Evolutionary conservation across 2,329 filamentous ascomycete genomes (phyloP).

Genomic region (Tolypocladium nubicola): DNA sequence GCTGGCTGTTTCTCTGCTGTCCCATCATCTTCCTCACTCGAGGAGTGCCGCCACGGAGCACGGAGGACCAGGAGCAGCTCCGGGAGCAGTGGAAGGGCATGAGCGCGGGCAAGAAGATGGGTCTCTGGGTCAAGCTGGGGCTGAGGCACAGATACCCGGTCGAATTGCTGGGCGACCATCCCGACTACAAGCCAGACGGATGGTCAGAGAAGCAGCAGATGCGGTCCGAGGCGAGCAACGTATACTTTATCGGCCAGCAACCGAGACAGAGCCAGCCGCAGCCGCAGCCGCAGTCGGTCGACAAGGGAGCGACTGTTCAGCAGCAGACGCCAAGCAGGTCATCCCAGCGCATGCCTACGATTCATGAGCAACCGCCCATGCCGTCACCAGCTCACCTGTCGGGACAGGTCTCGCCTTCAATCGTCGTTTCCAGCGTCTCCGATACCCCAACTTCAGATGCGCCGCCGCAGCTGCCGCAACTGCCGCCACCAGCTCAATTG

Average conservation of each 20-base stretch:
- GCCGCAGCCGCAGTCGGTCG: background rate
- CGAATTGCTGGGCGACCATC: conserved; percentile 8
- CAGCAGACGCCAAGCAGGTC: background rate
- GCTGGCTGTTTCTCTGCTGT: conserved; percentile 13
- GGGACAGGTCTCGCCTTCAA: background rate
- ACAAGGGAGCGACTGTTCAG: background rate
- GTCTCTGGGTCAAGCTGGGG: conserved; percentile 10
- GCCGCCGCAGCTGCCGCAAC: background rate
- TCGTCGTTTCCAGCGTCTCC: background rate
- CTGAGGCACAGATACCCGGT: conserved; percentile 7
- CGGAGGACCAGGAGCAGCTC: conserved; percentile 5
- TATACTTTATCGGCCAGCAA: background rate
- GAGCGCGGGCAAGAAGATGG: conserved; percentile 2
- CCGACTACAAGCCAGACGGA: background rate
- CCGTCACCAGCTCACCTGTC: background rate
- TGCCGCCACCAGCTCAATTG: background rate
- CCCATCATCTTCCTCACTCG: conserved; percentile 7
- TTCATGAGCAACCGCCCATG: background rate
- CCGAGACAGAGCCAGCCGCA: background rate
- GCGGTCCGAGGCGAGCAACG: background rate
- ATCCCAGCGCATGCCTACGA: background rate
- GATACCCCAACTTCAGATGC: background rate
- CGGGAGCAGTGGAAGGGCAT: conserved; percentile 7
- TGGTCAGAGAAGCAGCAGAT: background rate
- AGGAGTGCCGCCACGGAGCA: conserved; percentile 3